These are phyloP conservation scores for Parasarocladium wereldwijsianum DNA, from an alignment of 2,329 filamentous ascomycete species.

Conservation along the genomic window DNA sequence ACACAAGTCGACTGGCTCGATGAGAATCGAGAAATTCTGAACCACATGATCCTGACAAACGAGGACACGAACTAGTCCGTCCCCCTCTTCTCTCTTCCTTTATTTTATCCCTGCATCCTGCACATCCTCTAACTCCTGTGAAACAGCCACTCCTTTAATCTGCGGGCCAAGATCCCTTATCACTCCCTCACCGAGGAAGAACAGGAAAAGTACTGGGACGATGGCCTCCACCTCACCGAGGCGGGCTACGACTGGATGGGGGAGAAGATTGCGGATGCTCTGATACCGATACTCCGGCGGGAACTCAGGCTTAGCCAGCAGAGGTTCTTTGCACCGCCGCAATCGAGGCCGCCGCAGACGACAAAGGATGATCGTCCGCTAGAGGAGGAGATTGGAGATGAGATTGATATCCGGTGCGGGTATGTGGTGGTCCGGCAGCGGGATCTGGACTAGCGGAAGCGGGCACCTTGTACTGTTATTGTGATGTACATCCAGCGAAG, in stretches of 20 bases:
- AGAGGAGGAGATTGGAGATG: constrained; percentile 35
- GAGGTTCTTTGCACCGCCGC: too few relatives aligned
- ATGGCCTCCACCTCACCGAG: constrained; percentile 42
- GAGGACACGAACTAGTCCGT: constrained; percentile 37
- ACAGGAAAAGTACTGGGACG: constrained; percentile 40
- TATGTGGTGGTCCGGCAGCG: constrained; percentile 38
- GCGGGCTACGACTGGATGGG: constrained; percentile 51
- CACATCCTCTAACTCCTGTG: not conserved
- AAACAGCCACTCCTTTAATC: constrained; percentile 41
- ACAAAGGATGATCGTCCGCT: constrained; percentile 23
- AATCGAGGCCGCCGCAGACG: constrained; percentile 13
- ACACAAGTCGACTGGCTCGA: constrained; percentile 14
- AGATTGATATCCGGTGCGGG: constrained; percentile 30
- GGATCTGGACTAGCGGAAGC: constrained; percentile 29
- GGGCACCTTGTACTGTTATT: too few relatives aligned
- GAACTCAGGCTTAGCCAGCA: constrained; percentile 11
- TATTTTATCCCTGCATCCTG: not conserved
- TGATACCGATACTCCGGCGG: constrained; percentile 31
- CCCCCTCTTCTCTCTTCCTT: not conserved
- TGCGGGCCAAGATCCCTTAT: constrained; percentile 39
- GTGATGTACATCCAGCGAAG: too few relatives aligned
- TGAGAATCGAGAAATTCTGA: constrained; percentile 28
- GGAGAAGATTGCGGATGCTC: constrained; percentile 33
- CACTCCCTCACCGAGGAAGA: constrained; percentile 29
- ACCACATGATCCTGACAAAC: constrained; percentile 35